Evolutionary conservation across 768 basidiomycete genomes (phyloP).

Genomic region (Mrakia blollopis): DNA sequence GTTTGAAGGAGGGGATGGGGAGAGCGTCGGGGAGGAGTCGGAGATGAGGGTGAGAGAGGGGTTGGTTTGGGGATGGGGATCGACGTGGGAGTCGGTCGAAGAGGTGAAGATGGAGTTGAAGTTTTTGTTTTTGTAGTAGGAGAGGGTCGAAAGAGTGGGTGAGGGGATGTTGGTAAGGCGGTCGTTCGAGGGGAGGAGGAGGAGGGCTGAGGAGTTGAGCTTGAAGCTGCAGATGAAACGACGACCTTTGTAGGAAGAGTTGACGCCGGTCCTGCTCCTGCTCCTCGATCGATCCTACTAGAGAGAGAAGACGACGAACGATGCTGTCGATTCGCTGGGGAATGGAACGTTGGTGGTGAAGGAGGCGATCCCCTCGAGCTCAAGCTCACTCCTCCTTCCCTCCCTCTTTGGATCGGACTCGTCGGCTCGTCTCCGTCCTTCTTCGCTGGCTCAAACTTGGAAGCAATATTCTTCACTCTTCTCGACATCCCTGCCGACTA

Average conservation of each 20-base stretch:
- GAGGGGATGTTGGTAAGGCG: neutral
- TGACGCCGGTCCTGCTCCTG: neutral
- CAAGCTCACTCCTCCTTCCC: neutral
- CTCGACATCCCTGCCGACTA: neutral
- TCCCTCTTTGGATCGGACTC: neutral
- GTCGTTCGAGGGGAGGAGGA: neutral
- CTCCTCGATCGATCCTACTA: too few relatives aligned
- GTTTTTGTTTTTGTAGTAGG: neutral
- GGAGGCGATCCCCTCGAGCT: neutral
- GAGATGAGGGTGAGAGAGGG: neutral
- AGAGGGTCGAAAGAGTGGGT: neutral
- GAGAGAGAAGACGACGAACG: neutral
- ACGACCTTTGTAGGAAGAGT: neutral
- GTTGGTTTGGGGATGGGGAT: neutral
- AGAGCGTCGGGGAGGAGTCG: neutral
- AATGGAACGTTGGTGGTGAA: neutral
- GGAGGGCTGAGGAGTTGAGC: neutral
- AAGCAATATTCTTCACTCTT: conserved; percentile 3
- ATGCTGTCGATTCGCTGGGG: neutral
- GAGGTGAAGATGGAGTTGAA: neutral
- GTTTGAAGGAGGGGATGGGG: too few relatives aligned
- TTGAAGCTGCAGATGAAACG: neutral
- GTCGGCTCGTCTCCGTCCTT: neutral
- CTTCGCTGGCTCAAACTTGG: neutral
- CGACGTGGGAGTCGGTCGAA: neutral